Evolutionary conservation across 805 yeast species (phyloP).

Genomic region (Phaffomyces opuntiae): DNA sequence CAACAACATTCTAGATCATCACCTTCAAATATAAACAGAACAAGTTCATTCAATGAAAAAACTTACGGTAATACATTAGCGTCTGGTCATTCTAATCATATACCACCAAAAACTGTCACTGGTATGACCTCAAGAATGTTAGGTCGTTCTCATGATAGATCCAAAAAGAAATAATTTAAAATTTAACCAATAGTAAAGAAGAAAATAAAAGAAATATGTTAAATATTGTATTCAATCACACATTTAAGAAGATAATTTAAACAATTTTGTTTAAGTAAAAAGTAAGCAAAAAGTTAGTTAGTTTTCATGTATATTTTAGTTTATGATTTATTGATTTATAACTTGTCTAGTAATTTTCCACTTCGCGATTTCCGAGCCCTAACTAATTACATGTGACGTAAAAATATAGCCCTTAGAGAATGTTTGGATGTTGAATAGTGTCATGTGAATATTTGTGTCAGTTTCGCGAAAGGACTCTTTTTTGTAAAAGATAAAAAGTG

Average conservation of each 20-base stretch:
- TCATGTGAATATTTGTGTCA: background rate
- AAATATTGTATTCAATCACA: no score
- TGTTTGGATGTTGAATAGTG: slow-evolving; percentile 9
- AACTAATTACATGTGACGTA: background rate
- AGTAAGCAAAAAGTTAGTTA: no score
- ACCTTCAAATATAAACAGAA: background rate
- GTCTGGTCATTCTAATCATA: background rate
- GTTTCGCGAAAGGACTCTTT: slow-evolving; percentile 13
- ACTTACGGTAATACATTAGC: background rate
- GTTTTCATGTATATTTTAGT: no score
- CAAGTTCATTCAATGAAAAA: slow-evolving; percentile 7
- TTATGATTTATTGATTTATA: no score
- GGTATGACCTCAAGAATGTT: slow-evolving; percentile 54
- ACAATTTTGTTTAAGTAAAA: no score
- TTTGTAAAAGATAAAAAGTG: slow-evolving; percentile 18
- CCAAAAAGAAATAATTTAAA: slow-evolving; percentile 14
- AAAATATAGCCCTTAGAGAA: slow-evolving; percentile 1
- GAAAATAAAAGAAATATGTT: background rate
- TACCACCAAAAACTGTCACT: slow-evolving; percentile 31
- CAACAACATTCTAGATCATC: slow-evolving; percentile 1
- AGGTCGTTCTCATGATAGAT: slow-evolving; percentile 47
- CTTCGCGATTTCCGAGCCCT: background rate
- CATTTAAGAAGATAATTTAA: no score
- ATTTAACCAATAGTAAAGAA: background rate
- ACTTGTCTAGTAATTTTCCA: no score